These are phyloP conservation scores for Bocquillonia castaneifolia DNA, from an alignment of 441 rosid species.

Conservation along the genomic window DNA sequence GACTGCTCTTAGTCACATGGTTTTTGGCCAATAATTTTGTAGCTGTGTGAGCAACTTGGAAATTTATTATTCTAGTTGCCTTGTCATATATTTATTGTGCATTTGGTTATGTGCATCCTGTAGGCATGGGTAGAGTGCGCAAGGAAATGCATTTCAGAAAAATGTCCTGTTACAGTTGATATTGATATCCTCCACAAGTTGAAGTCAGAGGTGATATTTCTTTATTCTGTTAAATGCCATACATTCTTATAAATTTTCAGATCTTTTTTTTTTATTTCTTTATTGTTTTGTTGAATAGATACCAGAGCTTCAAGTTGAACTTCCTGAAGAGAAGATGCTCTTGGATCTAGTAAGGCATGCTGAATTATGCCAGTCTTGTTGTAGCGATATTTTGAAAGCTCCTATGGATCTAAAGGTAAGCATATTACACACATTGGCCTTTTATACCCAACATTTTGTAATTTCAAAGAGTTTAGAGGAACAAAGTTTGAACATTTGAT, in stretches of 20 bases:
- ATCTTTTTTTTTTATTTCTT: slow-evolving; percentile 20
- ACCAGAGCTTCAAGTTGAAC: slow-evolving; percentile 61
- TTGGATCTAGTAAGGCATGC: slow-evolving; percentile 49
- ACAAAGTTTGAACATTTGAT: slow-evolving; percentile 15
- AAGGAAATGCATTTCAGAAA: slow-evolving; percentile 40
- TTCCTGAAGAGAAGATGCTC: slow-evolving; percentile 56
- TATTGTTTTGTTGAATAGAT: slow-evolving; percentile 39
- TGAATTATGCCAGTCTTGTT: slow-evolving; percentile 54
- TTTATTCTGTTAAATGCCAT: slow-evolving; percentile 16
- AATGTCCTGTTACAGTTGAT: slow-evolving; percentile 40
- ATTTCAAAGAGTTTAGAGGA: background rate
- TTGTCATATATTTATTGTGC: slow-evolving; percentile 17
- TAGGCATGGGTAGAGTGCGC: slow-evolving; percentile 63
- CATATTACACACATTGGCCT: slow-evolving; percentile 3
- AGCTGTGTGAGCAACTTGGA: background rate
- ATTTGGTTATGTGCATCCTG: slow-evolving; percentile 22
- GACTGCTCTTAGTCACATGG: background rate
- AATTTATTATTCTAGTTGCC: slow-evolving; percentile 4
- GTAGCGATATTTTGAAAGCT: slow-evolving; percentile 49
- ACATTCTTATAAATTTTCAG: slow-evolving; percentile 12
- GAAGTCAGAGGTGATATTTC: slow-evolving; percentile 61
- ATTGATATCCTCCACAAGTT: slow-evolving; percentile 63
- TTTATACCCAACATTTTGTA: slow-evolving; percentile 15
- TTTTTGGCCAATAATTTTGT: slow-evolving; percentile 1
- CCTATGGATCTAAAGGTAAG: slow-evolving; percentile 55